Evolutionary conservation across 1,139 yeast genomes (phyloP).

Genomic region (Suhomyces taliae): DNA sequence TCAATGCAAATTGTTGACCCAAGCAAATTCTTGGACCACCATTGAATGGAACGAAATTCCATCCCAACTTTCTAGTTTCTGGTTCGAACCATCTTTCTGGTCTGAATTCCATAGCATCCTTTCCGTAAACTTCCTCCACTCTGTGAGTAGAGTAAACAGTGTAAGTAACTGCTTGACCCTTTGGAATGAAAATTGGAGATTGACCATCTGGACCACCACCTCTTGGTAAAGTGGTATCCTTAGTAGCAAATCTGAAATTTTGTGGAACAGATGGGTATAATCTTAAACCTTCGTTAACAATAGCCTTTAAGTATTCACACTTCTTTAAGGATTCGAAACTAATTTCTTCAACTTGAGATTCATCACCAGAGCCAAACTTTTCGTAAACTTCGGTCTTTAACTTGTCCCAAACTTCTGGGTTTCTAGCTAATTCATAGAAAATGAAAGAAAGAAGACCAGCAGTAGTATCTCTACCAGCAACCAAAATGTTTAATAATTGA

Average conservation of each 20-base stretch:
- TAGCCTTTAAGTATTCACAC: slow-evolving; percentile 47
- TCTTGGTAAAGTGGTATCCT: slow-evolving; percentile 48
- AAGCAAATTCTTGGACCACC: slow-evolving; percentile 64
- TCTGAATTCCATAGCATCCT: slow-evolving; percentile 45
- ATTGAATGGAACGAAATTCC: slow-evolving; percentile 57
- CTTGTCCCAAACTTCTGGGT: slow-evolving; percentile 36
- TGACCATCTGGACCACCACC: slow-evolving; percentile 52
- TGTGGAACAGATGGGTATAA: slow-evolving; percentile 58
- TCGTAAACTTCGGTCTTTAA: slow-evolving; percentile 34
- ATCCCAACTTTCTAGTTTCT: slow-evolving; percentile 36
- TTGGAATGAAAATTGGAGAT: slow-evolving; percentile 44
- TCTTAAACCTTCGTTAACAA: slow-evolving; percentile 52
- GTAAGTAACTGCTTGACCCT: slow-evolving; percentile 48
- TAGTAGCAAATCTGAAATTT: slow-evolving; percentile 47
- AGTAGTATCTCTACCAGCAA: slow-evolving; percentile 51
- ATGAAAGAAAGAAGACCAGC: slow-evolving; percentile 46
- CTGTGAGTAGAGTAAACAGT: slow-evolving; percentile 50
- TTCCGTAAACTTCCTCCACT: slow-evolving; percentile 44
- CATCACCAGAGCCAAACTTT: slow-evolving; percentile 38
- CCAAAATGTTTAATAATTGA: slow-evolving; percentile 44
- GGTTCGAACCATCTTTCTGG: slow-evolving; percentile 55
- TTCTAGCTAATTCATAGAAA: slow-evolving; percentile 43
- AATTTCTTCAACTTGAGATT: slow-evolving; percentile 28
- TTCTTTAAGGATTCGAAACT: slow-evolving; percentile 53
- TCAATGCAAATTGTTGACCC: slow-evolving; percentile 60